Evolutionary conservation across 768 basidiomycete species (phyloP).

Genomic region (Agaricus blazei): DNA sequence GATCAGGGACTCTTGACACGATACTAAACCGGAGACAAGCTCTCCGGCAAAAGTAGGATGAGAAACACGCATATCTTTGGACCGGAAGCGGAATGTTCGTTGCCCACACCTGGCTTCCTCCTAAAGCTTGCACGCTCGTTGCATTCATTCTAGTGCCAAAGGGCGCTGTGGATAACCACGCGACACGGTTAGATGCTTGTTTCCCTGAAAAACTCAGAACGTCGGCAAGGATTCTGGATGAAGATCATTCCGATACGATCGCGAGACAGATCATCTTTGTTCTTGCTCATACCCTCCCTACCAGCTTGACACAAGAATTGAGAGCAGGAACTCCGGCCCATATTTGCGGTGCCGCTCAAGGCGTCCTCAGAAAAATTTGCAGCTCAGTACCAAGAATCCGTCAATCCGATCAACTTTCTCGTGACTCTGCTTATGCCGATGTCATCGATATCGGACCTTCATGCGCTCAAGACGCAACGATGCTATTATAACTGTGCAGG

Average conservation of each 20-base stretch:
- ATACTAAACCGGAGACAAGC: conserved; percentile 34
- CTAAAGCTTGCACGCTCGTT: conserved; percentile 53
- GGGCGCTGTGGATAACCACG: conserved; percentile 51
- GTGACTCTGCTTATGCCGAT: conserved; percentile 51
- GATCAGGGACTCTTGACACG: too few species aligned
- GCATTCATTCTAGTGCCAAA: conserved; percentile 39
- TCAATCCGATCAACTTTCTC: conserved; percentile 16
- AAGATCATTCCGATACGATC: conserved; percentile 46
- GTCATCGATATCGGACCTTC: conserved; percentile 63
- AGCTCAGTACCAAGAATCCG: too few species aligned
- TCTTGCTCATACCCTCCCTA: conserved; percentile 45
- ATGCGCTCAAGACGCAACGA: conserved; percentile 43
- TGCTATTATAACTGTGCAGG: conserved; percentile 40
- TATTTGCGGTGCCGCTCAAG: conserved; percentile 31
- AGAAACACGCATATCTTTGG: neutral
- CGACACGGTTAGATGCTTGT: conserved; percentile 53
- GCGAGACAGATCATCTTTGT: conserved; percentile 47
- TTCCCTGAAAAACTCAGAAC: conserved; percentile 46
- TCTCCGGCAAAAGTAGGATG: conserved; percentile 48
- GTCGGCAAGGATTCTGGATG: conserved; percentile 43
- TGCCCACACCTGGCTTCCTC: conserved; percentile 41
- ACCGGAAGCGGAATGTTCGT: neutral
- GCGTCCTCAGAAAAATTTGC: conserved; percentile 17
- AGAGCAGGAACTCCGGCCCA: conserved; percentile 22
- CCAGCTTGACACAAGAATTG: conserved; percentile 28